Evolutionary conservation across 2,329 filamentous ascomycete genomes (phyloP), one percentile per base, ranked within the genome.

Genomic region (Sarocladium brachiariae): DNA sequence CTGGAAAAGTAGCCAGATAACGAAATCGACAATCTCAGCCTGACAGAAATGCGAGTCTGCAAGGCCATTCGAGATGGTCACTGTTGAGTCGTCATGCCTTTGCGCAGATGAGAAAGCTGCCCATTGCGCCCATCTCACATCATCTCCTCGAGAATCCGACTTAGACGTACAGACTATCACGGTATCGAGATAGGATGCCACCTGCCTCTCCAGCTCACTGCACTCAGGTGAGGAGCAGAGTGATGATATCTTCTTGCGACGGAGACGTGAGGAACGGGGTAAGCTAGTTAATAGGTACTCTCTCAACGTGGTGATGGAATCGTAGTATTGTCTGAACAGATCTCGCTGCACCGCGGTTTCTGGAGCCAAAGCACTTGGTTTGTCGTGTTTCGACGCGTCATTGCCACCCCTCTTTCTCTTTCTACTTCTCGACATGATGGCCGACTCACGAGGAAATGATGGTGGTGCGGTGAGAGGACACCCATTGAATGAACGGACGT

Each of bases 1-100:
- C 11, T 78, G 80, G 65, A 95, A 96, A 2, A 96, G 71, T 9
- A 80, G 74, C 81, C 86, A 90, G 37, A 96, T 80, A 24, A 80
- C 78, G 64, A 87, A 89, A 61, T 91, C 85, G 38, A 92, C 75
- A 57, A 92, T 78, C 86, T 89, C 84, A 21, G 76, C 72, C 60
- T 89, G 84, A 3, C 74, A 80, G 59, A 73, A 81, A 4, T 68
- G 58, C 2, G 70, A 71, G 6, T 67, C 67, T 23, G 66, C 55
- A 43, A 69, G 64, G 2, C 70, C 70, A 50, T 73, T 70, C 4
- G 78, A 75, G 5, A 80, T 62, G 2, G 77, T 78, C 11, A 78
- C 70, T 46, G 71, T 69, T 2, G 78, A 80, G 54, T 83, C 78
- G 50, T 84, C 80, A 10, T 75, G 78, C 59, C 61, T 71, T 52